Evolutionary conservation across 208 protist genomes (phyloP).

Genomic region (Porcisia deanei): DNA sequence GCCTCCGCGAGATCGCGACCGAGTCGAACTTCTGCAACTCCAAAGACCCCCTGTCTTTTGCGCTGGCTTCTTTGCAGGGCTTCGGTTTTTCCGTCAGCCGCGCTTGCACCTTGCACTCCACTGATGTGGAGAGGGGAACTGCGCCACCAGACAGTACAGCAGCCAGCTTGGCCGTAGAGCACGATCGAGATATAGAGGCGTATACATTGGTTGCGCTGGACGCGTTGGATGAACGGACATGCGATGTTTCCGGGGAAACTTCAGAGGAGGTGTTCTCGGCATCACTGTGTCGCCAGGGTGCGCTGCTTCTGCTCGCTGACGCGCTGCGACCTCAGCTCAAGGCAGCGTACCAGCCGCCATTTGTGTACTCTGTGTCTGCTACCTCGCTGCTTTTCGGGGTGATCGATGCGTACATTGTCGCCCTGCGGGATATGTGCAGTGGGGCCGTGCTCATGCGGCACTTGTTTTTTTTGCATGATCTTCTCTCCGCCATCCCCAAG

Average conservation of each 20-base stretch:
- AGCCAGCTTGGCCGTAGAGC: conserved; percentile 18
- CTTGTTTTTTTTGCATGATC: conserved; percentile 24
- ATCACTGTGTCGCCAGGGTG: conserved; percentile 22
- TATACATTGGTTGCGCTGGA: conserved; percentile 18
- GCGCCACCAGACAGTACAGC: conserved; percentile 16
- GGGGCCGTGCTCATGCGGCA: conserved; percentile 24
- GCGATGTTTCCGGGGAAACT: not conserved
- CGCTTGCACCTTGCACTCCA: not conserved
- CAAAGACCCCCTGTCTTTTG: not conserved
- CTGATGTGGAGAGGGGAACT: conserved; percentile 17
- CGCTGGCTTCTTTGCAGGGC: not conserved
- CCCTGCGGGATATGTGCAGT: conserved; percentile 12
- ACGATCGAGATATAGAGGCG: conserved; percentile 16
- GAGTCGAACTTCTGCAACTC: not conserved
- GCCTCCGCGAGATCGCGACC: not conserved
- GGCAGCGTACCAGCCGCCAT: not conserved
- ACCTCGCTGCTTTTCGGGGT: conserved; percentile 17
- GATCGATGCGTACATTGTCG: not conserved
- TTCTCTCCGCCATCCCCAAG: conserved; percentile 23
- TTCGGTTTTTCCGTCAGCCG: not conserved
- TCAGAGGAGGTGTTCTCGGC: not conserved
- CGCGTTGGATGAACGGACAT: conserved; percentile 1
- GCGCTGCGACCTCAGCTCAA: conserved; percentile 2
- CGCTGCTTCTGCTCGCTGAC: conserved; percentile 24
- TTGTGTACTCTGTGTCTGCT: conserved; percentile 15